Percentiles rank a stretch among this genome's conserved stretches.
phyloP scores from a whole-genome alignment of 345 rosid genomes.

The Isatis tinctoria region DNA sequence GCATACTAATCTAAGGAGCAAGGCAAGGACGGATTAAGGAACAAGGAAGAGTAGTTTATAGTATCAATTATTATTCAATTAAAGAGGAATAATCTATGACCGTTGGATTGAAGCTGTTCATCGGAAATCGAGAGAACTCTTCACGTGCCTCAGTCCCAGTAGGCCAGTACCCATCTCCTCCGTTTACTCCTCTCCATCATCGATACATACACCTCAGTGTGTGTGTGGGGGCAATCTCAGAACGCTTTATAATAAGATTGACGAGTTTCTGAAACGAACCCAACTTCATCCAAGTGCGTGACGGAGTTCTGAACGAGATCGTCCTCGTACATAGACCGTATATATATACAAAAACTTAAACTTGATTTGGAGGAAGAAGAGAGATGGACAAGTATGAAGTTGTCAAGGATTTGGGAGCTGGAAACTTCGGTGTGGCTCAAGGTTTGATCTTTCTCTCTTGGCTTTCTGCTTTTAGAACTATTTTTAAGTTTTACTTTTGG shows the following conservation, averaged over 20 bases:
- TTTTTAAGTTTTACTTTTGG: too few species aligned
- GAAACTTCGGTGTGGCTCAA: slow-evolving; percentile 93
- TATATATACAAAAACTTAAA: background rate
- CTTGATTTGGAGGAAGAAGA: background rate
- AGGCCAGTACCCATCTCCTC: slow-evolving; percentile 33
- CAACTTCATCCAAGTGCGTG: background rate
- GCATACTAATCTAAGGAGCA: background rate
- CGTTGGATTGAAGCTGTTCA: slow-evolving; percentile 23
- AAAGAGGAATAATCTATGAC: background rate
- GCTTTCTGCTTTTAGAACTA: background rate
- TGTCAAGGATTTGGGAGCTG: slow-evolving; percentile 87
- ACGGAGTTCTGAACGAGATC: background rate
- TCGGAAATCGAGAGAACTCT: slow-evolving; percentile 15
- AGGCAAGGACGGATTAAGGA: background rate
- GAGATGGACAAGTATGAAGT: slow-evolving; percentile 81
- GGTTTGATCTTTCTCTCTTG: slow-evolving; percentile 40
- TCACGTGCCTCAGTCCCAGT: slow-evolving; percentile 29
- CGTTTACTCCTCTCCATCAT: slow-evolving; percentile 28
- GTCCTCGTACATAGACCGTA: background rate
- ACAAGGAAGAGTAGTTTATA: background rate
- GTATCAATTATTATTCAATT: background rate
- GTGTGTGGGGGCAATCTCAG: slow-evolving; percentile 13
- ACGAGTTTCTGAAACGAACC: background rate
- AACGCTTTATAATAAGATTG: slow-evolving; percentile 20
- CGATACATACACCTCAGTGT: slow-evolving; percentile 18